These are phyloP conservation scores for Cordyceps militaris DNA, from an alignment of 2,329 filamentous ascomycete genomes.

Conservation along the genomic window DNA sequence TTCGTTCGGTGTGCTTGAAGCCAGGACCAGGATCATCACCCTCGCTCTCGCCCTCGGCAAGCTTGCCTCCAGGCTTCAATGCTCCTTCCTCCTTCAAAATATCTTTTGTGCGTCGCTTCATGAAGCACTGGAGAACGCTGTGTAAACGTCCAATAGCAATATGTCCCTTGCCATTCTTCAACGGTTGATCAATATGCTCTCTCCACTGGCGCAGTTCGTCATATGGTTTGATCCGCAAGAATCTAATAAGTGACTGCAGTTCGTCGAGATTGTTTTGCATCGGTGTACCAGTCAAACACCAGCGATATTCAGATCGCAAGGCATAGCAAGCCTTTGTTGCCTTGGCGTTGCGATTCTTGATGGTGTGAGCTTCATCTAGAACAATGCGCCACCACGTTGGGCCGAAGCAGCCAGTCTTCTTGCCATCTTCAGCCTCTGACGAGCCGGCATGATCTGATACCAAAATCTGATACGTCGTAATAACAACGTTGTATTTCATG, in stretches of 20 bases:
- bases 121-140: conserved; percentile 81
- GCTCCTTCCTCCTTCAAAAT: conserved; percentile 86
- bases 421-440: conserved; percentile 50
- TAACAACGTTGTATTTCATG: conserved; percentile 83
- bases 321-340: conserved; percentile 88
- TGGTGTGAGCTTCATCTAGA: conserved; percentile 92
- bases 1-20: conserved; percentile 89
- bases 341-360: conserved; percentile 97
- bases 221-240: conserved; percentile 86
- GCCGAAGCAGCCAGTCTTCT: conserved; percentile 79
- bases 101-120: conserved; percentile 98
- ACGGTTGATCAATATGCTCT: conserved; percentile 78
- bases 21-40: conserved; percentile 51
- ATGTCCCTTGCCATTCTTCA: conserved; percentile 85
- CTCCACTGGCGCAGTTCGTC: conserved; percentile 83
- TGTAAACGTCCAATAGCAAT: conserved; percentile 84
- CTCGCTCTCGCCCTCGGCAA: conserved; percentile 31
- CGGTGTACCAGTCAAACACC: conserved; percentile 93
- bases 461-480: conserved; percentile 94
- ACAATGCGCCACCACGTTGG: conserved; percentile 94
- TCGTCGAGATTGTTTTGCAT: conserved; percentile 99
- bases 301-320: conserved; percentile 77
- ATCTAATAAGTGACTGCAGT: conserved; percentile 86
- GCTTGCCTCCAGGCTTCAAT: conserved; percentile 67
- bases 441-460: conserved; percentile 80